Evolutionary conservation across 805 yeast species (phyloP).

Genomic region (Vanderwaltozyma polyspora): DNA sequence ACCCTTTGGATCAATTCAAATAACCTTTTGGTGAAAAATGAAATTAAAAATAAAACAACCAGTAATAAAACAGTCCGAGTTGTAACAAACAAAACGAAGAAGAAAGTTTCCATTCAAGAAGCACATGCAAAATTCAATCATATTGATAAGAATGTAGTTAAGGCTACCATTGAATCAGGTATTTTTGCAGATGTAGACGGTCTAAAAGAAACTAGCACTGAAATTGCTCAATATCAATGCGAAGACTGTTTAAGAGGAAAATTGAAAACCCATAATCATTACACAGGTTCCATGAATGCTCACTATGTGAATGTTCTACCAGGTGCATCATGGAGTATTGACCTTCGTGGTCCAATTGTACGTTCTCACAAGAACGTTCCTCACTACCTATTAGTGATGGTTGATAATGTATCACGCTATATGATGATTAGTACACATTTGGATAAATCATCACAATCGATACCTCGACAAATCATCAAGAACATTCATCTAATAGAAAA

Average conservation of each 20-base stretch:
- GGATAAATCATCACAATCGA: neutral
- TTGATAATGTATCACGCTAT: constrained; percentile 6
- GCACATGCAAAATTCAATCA: neutral
- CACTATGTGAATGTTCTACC: constrained; percentile 1
- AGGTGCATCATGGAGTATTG: constrained; percentile 4
- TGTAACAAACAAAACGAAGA: neutral
- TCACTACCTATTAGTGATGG: constrained; percentile 4
- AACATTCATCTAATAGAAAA: constrained; percentile 1
- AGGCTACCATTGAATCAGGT: neutral
- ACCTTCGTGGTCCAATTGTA: constrained; percentile 4
- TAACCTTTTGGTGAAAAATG: neutral
- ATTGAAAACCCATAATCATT: constrained; percentile 1
- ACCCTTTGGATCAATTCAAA: neutral
- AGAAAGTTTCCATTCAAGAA: neutral
- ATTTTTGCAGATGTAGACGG: neutral
- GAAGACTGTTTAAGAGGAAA: neutral
- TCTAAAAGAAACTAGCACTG: neutral
- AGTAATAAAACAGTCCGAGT: neutral
- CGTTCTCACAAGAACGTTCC: neutral
- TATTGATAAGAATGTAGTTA: neutral
- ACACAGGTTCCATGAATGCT: constrained; percentile 4
- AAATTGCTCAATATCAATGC: neutral
- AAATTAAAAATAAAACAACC: neutral
- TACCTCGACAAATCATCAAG: constrained; percentile 1
- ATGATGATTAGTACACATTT: constrained; percentile 1